Percentiles rank a stretch among this genome's conserved stretches.
Evolutionary conservation across 805 yeast genomes (phyloP).

Genomic region (Wickerhamomyces chaumierensis): DNA sequence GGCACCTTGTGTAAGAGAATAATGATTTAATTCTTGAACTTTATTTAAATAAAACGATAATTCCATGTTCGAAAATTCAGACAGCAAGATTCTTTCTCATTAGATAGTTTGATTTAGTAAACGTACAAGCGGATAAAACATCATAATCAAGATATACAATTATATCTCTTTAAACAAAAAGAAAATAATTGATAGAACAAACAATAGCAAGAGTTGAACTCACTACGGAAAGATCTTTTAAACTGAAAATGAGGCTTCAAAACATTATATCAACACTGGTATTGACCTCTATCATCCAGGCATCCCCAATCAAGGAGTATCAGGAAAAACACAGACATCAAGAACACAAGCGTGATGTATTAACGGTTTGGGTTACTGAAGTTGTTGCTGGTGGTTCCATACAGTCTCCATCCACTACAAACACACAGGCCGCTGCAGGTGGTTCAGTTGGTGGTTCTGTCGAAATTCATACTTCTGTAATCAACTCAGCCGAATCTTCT

Average conservation of each 20-base stretch:
- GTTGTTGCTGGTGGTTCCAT: not conserved
- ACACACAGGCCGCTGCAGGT: not conserved
- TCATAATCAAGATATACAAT: no score
- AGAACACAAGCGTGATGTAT: not conserved
- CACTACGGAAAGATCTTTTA: no score
- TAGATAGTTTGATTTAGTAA: no score
- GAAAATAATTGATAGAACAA: no score
- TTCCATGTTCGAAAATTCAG: no score
- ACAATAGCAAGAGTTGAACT: no score
- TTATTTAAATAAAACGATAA: no score
- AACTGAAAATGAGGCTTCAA: not conserved
- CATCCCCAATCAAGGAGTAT: not conserved
- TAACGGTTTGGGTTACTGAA: not conserved
- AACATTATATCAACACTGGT: not conserved
- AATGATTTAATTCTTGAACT: no score
- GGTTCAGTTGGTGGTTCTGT: not conserved
- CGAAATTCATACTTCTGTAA: not conserved
- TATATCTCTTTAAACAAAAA: no score
- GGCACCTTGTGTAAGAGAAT: no score
- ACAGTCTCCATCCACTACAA: not conserved
- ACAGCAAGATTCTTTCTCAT: no score
- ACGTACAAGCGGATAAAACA: no score
- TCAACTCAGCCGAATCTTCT: not conserved
- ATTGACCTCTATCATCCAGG: not conserved
- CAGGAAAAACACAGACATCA: not conserved